A percentile compares a stretch with the other conserved stretches of the same genome.
Evolutionary conservation across 2,329 filamentous ascomycete species (phyloP).

Genomic region (Epichloe gansuensis): DNA sequence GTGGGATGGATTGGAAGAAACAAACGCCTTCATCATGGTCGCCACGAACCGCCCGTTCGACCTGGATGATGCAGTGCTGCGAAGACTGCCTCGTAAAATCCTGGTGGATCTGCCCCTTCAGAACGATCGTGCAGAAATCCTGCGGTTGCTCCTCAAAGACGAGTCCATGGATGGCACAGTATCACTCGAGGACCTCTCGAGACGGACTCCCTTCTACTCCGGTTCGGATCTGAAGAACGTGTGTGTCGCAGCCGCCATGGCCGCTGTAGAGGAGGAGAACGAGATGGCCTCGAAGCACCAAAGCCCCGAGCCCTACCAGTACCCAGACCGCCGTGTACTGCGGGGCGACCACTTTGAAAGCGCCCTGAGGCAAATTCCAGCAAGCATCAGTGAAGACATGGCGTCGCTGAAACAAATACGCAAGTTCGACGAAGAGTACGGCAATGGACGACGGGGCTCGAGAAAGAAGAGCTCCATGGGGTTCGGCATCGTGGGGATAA

Average conservation of each 20-base stretch:
- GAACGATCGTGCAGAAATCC: slow-evolving; percentile 53
- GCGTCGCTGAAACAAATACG: slow-evolving; percentile 69
- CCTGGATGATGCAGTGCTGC: slow-evolving; percentile 74
- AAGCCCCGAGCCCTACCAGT: slow-evolving; percentile 38
- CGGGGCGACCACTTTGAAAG: slow-evolving; percentile 65
- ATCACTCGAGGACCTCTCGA: slow-evolving; percentile 49
- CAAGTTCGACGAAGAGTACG: slow-evolving; percentile 93
- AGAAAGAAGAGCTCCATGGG: slow-evolving; percentile 40
- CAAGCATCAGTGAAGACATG: slow-evolving; percentile 93
- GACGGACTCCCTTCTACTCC: slow-evolving; percentile 63
- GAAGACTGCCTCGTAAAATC: slow-evolving; percentile 61
- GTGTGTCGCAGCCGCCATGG: slow-evolving; percentile 67
- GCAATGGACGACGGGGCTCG: slow-evolving; percentile 61
- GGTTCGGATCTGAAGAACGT: slow-evolving; percentile 77
- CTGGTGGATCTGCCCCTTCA: slow-evolving; percentile 62
- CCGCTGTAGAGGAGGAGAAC: slow-evolving; percentile 65
- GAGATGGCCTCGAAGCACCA: slow-evolving; percentile 24
- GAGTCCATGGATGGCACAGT: slow-evolving; percentile 52
- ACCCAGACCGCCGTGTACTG: slow-evolving; percentile 48
- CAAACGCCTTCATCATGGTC: slow-evolving; percentile 92
- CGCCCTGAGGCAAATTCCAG: slow-evolving; percentile 77
- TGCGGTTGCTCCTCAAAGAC: slow-evolving; percentile 58
- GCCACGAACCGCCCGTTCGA: slow-evolving; percentile 94
- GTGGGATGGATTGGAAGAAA: slow-evolving; percentile 82
- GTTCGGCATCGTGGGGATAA: slow-evolving; percentile 38